Percentiles rank a stretch among this genome's conserved stretches.
Evolutionary conservation across 345 rosid species (phyloP).

Genomic region (Arabidopsis arenosa): DNA sequence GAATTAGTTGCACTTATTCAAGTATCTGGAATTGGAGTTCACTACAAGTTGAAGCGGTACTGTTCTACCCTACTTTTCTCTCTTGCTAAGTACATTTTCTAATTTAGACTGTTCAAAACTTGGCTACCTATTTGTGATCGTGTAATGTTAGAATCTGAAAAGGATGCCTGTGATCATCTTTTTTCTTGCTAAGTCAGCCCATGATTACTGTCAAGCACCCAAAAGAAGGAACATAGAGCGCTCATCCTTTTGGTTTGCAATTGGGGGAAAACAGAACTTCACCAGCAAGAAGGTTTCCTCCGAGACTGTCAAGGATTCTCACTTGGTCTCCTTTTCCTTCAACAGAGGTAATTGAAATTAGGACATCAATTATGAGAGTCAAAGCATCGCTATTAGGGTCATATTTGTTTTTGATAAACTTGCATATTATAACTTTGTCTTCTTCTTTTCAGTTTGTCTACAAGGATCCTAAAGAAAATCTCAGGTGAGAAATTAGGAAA

Average conservation of each 20-base stretch:
- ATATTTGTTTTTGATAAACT: neutral
- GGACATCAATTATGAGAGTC: constrained; percentile 18
- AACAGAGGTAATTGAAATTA: constrained; percentile 59
- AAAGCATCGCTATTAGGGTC: constrained; percentile 17
- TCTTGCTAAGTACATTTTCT: constrained; percentile 13
- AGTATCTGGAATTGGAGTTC: neutral
- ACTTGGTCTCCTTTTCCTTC: constrained; percentile 71
- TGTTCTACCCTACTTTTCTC: constrained; percentile 31
- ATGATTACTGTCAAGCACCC: constrained; percentile 84
- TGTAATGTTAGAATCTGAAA: no score
- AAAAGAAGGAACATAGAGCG: constrained; percentile 92
- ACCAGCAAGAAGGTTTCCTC: constrained; percentile 68
- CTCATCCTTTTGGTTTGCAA: constrained; percentile 92
- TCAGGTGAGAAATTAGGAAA: constrained; percentile 43
- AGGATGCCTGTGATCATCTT: no score
- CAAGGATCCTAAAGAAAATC: constrained; percentile 71
- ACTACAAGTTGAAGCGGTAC: constrained; percentile 78
- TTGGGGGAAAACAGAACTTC: constrained; percentile 96
- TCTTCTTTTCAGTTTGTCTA: constrained; percentile 37
- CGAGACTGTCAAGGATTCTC: constrained; percentile 82
- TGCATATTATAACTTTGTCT: constrained; percentile 25
- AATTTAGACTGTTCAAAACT: constrained; percentile 21
- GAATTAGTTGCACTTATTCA: neutral
- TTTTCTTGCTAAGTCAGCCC: constrained; percentile 63
- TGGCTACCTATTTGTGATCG: neutral